Percentiles rank a stretch among this genome's conserved stretches.
Conservation (phyloP, 139 green algal species). For the Micractinium sp. region DNA sequence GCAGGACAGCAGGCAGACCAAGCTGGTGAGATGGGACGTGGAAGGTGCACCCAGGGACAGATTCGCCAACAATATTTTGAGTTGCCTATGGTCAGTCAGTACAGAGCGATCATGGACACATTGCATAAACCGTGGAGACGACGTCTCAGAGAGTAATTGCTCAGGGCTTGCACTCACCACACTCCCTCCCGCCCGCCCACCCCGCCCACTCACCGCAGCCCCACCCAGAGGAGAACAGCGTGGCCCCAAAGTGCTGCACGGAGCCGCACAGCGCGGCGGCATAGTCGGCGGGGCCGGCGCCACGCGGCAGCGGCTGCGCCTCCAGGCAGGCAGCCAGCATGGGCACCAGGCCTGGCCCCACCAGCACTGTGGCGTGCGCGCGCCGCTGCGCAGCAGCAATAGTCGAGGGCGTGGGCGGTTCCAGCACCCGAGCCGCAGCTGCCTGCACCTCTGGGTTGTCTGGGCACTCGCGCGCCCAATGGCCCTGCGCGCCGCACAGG, state of each 20-base stretch:
- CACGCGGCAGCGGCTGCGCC: background rate
- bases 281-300: background rate
- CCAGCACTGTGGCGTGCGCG: background rate
- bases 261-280: conserved; percentile 4
- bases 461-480: conserved; percentile 23
- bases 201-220: background rate
- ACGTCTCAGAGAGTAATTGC: too few relatives aligned
- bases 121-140: too few relatives aligned
- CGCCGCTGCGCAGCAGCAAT: conserved; percentile 7
- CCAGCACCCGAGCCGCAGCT: background rate
- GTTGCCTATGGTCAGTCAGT: too few relatives aligned
- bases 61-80: too few relatives aligned
- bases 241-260: conserved; percentile 18
- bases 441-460: background rate
- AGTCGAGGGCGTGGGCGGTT: background rate
- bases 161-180: background rate
- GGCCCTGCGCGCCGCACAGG: background rate
- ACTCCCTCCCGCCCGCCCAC: background rate
- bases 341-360: background rate
- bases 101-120: too few relatives aligned
- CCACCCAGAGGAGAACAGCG: conserved; percentile 16
- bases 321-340: conserved; percentile 8
- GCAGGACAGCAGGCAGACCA: too few relatives aligned
- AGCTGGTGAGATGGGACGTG: background rate
- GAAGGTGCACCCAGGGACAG: too few relatives aligned